Evolutionary conservation across 2,329 filamentous ascomycete genomes (phyloP).

Genomic region (Apiospora hydei): DNA sequence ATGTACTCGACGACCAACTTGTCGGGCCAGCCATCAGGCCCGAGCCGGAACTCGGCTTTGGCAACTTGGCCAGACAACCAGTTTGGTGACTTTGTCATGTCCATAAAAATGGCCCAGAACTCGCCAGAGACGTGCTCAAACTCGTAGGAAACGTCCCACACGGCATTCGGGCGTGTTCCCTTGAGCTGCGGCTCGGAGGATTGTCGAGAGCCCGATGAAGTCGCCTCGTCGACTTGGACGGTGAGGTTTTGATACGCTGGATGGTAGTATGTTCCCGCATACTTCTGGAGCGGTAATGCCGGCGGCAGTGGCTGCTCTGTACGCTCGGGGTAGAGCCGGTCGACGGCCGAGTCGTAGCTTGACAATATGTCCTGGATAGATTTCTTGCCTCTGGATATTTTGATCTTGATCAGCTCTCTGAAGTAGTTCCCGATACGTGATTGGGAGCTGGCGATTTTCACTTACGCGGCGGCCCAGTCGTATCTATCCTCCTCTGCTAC

Average conservation of each 20-base stretch:
- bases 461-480: conserved; percentile 46
- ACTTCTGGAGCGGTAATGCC: conserved; percentile 43
- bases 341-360: conserved; percentile 42
- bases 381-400: conserved; percentile 32
- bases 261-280: conserved; percentile 53
- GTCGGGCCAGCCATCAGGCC: conserved; percentile 38
- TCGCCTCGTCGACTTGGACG: conserved; percentile 30
- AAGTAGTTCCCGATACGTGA: background rate
- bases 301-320: conserved; percentile 45
- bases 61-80: conserved; percentile 37
- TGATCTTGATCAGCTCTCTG: background rate
- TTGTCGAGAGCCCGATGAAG: background rate
- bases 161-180: conserved; percentile 39
- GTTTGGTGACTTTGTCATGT: conserved; percentile 37
- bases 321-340: conserved; percentile 47
- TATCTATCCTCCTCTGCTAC: conserved; percentile 43
- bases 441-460: conserved; percentile 21
- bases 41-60: conserved; percentile 43
- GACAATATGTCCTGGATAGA: conserved; percentile 30
- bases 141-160: conserved; percentile 42
- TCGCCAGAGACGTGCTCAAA: conserved; percentile 47
- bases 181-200: conserved; percentile 30
- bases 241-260: conserved; percentile 50
- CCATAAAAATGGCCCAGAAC: conserved; percentile 43
- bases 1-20: conserved; percentile 42